These are phyloP conservation scores for Pichia sp. DNA, from an alignment of 1,139 yeast species.

Conservation along the genomic window DNA sequence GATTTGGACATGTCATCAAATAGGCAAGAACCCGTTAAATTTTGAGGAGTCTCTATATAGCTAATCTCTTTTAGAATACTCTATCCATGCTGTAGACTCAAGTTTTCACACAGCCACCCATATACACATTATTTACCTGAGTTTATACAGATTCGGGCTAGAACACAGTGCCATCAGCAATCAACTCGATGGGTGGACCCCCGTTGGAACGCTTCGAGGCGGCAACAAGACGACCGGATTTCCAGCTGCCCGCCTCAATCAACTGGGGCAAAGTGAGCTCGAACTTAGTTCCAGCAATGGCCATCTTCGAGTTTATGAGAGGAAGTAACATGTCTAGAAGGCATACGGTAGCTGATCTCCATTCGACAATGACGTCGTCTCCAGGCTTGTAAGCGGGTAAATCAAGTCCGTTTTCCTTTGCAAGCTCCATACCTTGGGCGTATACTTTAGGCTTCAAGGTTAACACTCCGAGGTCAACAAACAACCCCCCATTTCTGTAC, in stretches of 20 bases:
- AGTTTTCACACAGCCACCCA: too few relatives aligned
- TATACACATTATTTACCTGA: too few relatives aligned
- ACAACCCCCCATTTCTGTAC: slow-evolving; percentile 59
- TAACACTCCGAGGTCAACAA: slow-evolving; percentile 50
- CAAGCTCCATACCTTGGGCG: slow-evolving; percentile 35
- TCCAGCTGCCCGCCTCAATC: slow-evolving; percentile 64
- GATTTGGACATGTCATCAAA: too few relatives aligned
- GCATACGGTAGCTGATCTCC: slow-evolving; percentile 58
- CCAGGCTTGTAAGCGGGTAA: slow-evolving; percentile 51
- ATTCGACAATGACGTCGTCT: slow-evolving; percentile 59
- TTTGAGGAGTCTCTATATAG: too few relatives aligned
- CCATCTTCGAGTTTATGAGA: slow-evolving; percentile 41
- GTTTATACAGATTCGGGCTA: too few relatives aligned
- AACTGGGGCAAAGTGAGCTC: slow-evolving; percentile 48
- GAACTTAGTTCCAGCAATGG: slow-evolving; percentile 30
- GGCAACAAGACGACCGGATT: slow-evolving; percentile 56
- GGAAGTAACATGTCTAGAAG: slow-evolving; percentile 48
- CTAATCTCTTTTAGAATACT: too few relatives aligned
- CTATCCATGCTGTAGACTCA: too few relatives aligned
- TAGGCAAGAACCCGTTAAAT: too few relatives aligned
- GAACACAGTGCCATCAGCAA: slow-evolving; percentile 59
- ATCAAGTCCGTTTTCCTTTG: slow-evolving; percentile 29
- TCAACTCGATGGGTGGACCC: slow-evolving; percentile 57
- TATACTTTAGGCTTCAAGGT: slow-evolving; percentile 39
- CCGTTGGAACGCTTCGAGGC: slow-evolving; percentile 41